These are phyloP conservation scores for Yamadazyma songkhlaensis DNA, from an alignment of 1,139 yeast genomes.

Conservation along the genomic window DNA sequence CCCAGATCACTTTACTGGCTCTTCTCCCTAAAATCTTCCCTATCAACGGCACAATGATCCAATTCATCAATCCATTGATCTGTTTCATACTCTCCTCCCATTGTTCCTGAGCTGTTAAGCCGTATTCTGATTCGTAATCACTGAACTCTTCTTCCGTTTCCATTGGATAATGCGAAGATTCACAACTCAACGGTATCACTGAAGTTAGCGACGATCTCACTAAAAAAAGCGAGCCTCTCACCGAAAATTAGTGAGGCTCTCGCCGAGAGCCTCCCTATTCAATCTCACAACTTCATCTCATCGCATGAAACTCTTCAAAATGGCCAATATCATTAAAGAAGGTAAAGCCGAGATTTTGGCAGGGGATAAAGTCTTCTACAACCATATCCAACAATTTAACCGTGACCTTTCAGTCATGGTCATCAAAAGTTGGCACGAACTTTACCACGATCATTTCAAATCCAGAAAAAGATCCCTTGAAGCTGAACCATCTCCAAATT, in stretches of 20 bases:
- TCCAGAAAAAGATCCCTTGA: constrained; percentile 14
- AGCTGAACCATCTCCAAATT: constrained; percentile 13
- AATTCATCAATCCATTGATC: constrained; percentile 51
- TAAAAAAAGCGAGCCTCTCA: too few relatives aligned
- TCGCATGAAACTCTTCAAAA: constrained; percentile 4
- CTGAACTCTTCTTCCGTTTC: constrained; percentile 4
- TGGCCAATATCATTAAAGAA: constrained; percentile 55
- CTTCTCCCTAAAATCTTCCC: constrained; percentile 74
- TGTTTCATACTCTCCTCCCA: constrained; percentile 79
- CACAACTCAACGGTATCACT: too few relatives aligned
- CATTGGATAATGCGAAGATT: too few relatives aligned
- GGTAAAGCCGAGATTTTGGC: constrained; percentile 76
- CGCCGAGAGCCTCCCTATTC: too few relatives aligned
- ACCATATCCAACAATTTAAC: constrained; percentile 95
- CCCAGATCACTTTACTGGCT: constrained; percentile 45
- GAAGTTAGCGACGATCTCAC: too few relatives aligned
- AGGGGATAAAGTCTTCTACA: constrained; percentile 81
- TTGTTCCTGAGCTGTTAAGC: constrained; percentile 57
- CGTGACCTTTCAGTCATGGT: constrained; percentile 85
- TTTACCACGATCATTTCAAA: constrained; percentile 33
- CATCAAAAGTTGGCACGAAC: constrained; percentile 79
- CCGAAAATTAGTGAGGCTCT: too few relatives aligned
- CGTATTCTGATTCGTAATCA: constrained; percentile 7
- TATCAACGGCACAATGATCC: constrained; percentile 63
- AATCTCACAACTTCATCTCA: too few relatives aligned